A percentile compares a stretch with the other conserved stretches of the same genome.
These are phyloP conservation scores for Exophiala spinifera DNA, from an alignment of 2,329 filamentous ascomycete genomes.

Conservation along the genomic window DNA sequence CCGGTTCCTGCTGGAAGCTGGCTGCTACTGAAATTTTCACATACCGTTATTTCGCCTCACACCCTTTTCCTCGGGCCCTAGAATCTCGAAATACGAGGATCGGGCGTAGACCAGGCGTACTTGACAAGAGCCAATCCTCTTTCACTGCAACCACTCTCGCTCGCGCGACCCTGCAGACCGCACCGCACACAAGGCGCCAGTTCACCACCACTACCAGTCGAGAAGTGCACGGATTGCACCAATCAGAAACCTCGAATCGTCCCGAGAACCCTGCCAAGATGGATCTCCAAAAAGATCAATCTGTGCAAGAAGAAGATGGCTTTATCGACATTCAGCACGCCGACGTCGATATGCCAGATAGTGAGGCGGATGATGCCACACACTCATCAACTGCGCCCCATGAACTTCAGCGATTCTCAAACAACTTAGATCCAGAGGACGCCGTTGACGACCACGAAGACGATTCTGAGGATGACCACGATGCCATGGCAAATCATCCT, in stretches of 20 bases:
- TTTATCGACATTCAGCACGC: conserved; percentile 28
- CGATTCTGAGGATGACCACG: conserved; percentile 27
- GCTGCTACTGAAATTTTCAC: too few relatives aligned
- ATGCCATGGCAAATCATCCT: conserved; percentile 27
- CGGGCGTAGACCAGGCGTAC: too few relatives aligned
- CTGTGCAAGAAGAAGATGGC: conserved; percentile 27
- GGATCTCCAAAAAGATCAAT: conserved; percentile 12
- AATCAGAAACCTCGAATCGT: conserved; percentile 8
- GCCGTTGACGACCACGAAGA: conserved; percentile 21
- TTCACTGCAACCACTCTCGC: background rate
- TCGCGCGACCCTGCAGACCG: background rate
- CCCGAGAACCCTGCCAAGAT: conserved; percentile 18
- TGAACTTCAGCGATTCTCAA: conserved; percentile 24
- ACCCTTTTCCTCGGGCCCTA: too few relatives aligned
- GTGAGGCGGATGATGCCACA: conserved; percentile 14
- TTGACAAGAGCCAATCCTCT: background rate
- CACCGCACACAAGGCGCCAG: background rate
- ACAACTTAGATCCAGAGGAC: conserved; percentile 22
- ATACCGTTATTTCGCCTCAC: too few relatives aligned
- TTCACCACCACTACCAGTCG: background rate
- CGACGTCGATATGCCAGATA: conserved; percentile 26
- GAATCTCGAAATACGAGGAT: too few relatives aligned
- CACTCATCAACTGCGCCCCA: conserved; percentile 11
- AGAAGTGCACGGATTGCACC: conserved; percentile 7
- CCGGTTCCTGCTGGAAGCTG: too few relatives aligned